Conservation (phyloP, 2,329 filamentous ascomycete species). For the Stemphylium lycopersici region DNA sequence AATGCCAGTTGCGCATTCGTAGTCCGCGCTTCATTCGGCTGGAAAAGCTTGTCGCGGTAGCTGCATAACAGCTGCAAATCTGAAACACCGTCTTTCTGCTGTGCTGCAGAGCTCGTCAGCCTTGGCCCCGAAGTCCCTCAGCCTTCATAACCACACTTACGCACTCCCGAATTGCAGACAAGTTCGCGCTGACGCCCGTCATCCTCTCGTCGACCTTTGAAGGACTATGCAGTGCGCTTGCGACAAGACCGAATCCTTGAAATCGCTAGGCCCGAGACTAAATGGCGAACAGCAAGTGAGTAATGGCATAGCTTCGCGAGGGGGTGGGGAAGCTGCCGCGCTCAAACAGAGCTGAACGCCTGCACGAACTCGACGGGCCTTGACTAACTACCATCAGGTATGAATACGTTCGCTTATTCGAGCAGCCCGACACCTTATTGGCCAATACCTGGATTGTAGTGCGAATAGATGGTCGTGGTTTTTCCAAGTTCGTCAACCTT, state of each 20-base stretch:
- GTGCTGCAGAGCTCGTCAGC: slow-evolving; percentile 17
- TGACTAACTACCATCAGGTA: slow-evolving; percentile 64
- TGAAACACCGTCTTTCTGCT: slow-evolving; percentile 26
- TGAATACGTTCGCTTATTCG: slow-evolving; percentile 91
- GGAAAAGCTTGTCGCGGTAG: slow-evolving; percentile 17
- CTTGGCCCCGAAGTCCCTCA: slow-evolving; percentile 12
- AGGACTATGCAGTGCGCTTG: slow-evolving; percentile 25
- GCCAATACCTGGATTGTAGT: slow-evolving; percentile 96
- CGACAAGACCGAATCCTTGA: not conserved
- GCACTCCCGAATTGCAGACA: slow-evolving; percentile 13
- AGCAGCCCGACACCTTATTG: slow-evolving; percentile 78
- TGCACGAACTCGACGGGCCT: slow-evolving; percentile 6
- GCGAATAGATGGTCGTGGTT: slow-evolving; percentile 89
- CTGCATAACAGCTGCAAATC: slow-evolving; percentile 25
- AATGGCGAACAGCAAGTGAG: slow-evolving; percentile 39
- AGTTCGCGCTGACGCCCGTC: slow-evolving; percentile 10
- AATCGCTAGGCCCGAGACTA: slow-evolving; percentile 2
- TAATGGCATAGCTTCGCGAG: slow-evolving; percentile 2
- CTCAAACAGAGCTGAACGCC: not conserved
- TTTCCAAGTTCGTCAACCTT: slow-evolving; percentile 73
- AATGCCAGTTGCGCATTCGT: slow-evolving; percentile 7
- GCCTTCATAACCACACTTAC: slow-evolving; percentile 24
- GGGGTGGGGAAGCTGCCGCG: slow-evolving; percentile 13
- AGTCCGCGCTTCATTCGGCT: slow-evolving; percentile 15
- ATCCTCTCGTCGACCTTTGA: slow-evolving; percentile 1